A percentile compares a stretch with the other conserved stretches of the same genome.
phyloP scores from a whole-genome alignment of 371 early-diverging fungal species.

The Zancudomyces culisetae region DNA sequence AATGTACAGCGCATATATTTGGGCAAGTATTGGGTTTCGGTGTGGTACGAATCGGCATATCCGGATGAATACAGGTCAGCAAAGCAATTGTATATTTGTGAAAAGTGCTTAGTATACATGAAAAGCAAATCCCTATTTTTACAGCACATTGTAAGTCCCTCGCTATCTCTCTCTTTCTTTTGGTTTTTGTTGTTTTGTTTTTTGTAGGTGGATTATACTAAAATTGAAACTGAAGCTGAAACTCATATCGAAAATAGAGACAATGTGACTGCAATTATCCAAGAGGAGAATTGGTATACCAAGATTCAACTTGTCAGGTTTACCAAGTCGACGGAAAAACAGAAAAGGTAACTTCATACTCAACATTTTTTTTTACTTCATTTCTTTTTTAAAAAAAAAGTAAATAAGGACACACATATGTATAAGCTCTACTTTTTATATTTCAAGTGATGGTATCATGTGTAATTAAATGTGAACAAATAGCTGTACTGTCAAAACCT shows the following conservation, averaged over 20 bases:
- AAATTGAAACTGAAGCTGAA: too few relatives aligned
- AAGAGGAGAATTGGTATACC: not conserved
- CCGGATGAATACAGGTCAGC: slow-evolving; percentile 59
- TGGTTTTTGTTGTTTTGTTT: not conserved
- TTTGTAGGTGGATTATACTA: too few relatives aligned
- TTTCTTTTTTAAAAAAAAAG: too few relatives aligned
- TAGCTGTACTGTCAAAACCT: slow-evolving; percentile 20
- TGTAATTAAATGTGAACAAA: too few relatives aligned
- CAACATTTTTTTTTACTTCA: too few relatives aligned
- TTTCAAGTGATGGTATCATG: too few relatives aligned
- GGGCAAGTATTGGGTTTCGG: slow-evolving; percentile 45
- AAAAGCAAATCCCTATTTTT: slow-evolving; percentile 19
- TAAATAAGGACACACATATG: too few relatives aligned
- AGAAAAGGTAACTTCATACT: slow-evolving; percentile 2
- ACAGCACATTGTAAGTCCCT: slow-evolving; percentile 26
- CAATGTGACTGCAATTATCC: too few relatives aligned
- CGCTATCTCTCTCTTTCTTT: slow-evolving; percentile 6
- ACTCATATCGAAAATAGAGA: too few relatives aligned
- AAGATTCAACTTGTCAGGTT: not conserved
- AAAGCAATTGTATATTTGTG: slow-evolving; percentile 67
- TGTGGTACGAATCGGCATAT: slow-evolving; percentile 92
- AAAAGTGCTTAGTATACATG: slow-evolving; percentile 64
- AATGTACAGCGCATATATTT: slow-evolving; percentile 28
- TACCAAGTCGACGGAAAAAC: not conserved
- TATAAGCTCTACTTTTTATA: too few relatives aligned